phyloP scores from a whole-genome alignment of 2,329 filamentous ascomycete species.

The Dothideomycetidae sp. region DNA sequence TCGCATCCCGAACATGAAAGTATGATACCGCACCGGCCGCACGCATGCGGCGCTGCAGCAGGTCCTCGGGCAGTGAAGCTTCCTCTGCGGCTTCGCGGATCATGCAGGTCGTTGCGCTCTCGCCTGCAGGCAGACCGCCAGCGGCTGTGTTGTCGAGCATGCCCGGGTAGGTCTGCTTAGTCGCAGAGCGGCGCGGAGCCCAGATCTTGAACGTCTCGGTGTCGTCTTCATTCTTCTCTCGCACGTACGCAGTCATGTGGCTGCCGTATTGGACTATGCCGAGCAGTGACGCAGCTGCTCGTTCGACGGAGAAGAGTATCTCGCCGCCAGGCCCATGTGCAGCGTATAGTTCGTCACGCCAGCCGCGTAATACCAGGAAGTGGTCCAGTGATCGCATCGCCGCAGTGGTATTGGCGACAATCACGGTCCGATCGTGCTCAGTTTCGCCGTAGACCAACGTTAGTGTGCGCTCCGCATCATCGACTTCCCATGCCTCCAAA shows the following conservation, averaged over 20 bases:
- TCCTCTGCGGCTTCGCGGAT: slow-evolving; percentile 83
- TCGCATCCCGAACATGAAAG: slow-evolving; percentile 61
- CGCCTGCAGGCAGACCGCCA: slow-evolving; percentile 67
- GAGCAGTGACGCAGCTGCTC: slow-evolving; percentile 59
- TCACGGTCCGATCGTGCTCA: slow-evolving; percentile 47
- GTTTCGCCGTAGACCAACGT: slow-evolving; percentile 42
- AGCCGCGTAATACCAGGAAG: slow-evolving; percentile 63
- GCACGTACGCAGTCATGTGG: slow-evolving; percentile 60
- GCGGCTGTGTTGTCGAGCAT: slow-evolving; percentile 94
- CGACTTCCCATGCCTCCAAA: slow-evolving; percentile 46
- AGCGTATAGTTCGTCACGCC: slow-evolving; percentile 69
- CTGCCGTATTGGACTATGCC: slow-evolving; percentile 67
- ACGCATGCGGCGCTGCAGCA: slow-evolving; percentile 48
- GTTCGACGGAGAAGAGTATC: slow-evolving; percentile 60
- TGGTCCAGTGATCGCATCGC: slow-evolving; percentile 56
- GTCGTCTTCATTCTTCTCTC: slow-evolving; percentile 21
- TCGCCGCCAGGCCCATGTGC: slow-evolving; percentile 50
- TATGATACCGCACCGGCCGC: slow-evolving; percentile 65
- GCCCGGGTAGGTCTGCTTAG: slow-evolving; percentile 77
- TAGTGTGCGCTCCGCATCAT: slow-evolving; percentile 47
- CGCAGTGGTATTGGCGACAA: slow-evolving; percentile 42
- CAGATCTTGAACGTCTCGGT: slow-evolving; percentile 57
- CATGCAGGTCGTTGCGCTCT: slow-evolving; percentile 66
- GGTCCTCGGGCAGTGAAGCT: slow-evolving; percentile 57
- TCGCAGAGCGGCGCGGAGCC: slow-evolving; percentile 61